phyloP scores from a whole-genome alignment of 805 yeast species.

The Saccharomycopsis sp. region DNA sequence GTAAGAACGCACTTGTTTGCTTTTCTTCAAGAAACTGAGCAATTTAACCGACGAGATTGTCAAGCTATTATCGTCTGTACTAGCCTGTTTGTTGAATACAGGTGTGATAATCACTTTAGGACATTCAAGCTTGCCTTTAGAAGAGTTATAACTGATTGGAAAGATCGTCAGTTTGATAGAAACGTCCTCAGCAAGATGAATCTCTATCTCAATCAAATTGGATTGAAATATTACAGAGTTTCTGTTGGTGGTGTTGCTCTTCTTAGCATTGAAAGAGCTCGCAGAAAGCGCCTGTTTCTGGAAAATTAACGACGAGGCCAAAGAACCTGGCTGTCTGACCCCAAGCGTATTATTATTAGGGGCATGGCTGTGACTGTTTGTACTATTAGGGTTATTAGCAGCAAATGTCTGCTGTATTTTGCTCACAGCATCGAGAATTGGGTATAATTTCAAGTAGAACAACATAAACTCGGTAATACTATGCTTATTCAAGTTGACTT shows the following conservation, averaged over 20 bases:
- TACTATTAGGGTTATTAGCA: constrained; percentile 22
- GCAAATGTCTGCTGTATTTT: constrained; percentile 24
- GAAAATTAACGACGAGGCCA: constrained; percentile 11
- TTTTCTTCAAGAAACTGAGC: background rate
- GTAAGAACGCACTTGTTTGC: background rate
- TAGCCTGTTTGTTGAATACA: background rate
- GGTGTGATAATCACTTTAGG: background rate
- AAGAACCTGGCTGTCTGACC: constrained; percentile 3
- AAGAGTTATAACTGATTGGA: constrained; percentile 6
- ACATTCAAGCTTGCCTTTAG: background rate
- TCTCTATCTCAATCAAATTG: background rate
- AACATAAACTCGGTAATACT: constrained; percentile 15
- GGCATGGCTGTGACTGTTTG: constrained; percentile 20
- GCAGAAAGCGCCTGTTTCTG: constrained; percentile 3
- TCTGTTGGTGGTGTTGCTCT: background rate
- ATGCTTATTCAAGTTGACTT: constrained; percentile 15
- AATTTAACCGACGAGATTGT: background rate
- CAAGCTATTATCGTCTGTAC: background rate
- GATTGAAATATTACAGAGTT: constrained; percentile 11
- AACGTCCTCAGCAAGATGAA: background rate
- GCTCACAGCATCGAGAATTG: constrained; percentile 21
- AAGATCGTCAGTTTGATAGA: background rate
- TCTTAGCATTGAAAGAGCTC: background rate
- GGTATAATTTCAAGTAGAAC: constrained; percentile 10
- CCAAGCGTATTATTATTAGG: constrained; percentile 13